Evolutionary conservation across 805 yeast genomes (phyloP).

Genomic region (Crinitomyces ghanaensis): DNA sequence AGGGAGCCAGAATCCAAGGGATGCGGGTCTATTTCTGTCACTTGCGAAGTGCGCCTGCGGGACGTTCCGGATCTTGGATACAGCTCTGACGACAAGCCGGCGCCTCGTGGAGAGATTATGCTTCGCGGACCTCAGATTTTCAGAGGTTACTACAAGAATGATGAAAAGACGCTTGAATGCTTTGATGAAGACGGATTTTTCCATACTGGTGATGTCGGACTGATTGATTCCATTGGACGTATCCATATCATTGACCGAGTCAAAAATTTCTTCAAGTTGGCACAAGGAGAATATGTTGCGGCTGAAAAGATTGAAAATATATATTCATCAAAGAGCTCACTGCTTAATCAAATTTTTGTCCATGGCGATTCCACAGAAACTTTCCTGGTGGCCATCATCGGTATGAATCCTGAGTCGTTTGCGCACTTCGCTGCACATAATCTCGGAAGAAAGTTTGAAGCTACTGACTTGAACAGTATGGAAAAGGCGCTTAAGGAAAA

Average conservation of each 20-base stretch:
- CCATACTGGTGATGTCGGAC: conserved; percentile 55
- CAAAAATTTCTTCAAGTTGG: conserved; percentile 62
- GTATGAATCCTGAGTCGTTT: conserved; percentile 42
- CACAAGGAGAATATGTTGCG: conserved; percentile 60
- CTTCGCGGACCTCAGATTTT: conserved; percentile 57
- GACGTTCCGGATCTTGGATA: conserved; percentile 58
- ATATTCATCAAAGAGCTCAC: conserved; percentile 43
- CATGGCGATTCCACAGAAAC: conserved; percentile 54
- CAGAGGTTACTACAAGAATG: conserved; percentile 42
- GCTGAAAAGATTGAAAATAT: conserved; percentile 64
- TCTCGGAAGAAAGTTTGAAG: conserved; percentile 22
- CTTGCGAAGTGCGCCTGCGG: conserved; percentile 46
- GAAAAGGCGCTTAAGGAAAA: conserved; percentile 22
- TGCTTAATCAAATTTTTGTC: conserved; percentile 42
- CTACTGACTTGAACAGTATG: conserved; percentile 22
- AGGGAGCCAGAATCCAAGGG: conserved; percentile 41
- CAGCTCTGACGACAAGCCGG: conserved; percentile 31
- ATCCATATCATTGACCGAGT: conserved; percentile 59
- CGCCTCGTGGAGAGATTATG: conserved; percentile 48
- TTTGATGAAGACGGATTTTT: conserved; percentile 54
- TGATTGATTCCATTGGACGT: conserved; percentile 40
- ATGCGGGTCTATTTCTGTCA: conserved; percentile 47
- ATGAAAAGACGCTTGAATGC: conserved; percentile 41
- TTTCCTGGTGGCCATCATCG: conserved; percentile 49
- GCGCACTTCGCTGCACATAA: conserved; percentile 23